Evolutionary conservation across 2,329 filamentous ascomycete species (phyloP).

Genomic region (Ophiostoma pallidulum): DNA sequence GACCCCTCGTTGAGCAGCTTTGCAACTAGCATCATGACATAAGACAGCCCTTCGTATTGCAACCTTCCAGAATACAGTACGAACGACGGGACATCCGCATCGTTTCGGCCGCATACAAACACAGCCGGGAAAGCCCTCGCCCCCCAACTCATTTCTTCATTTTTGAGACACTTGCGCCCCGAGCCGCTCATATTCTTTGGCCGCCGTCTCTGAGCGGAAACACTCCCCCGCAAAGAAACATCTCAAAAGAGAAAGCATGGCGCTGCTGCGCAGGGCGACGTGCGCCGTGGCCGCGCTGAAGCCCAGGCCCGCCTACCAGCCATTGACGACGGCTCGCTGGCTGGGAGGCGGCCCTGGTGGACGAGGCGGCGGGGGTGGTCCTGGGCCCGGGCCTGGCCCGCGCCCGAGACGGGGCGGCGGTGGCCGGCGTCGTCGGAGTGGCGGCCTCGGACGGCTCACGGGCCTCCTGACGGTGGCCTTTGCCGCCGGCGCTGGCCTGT

Average conservation of each 20-base stretch:
- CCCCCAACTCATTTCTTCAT: too few relatives aligned
- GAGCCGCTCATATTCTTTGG: too few relatives aligned
- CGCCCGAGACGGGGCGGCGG: background rate
- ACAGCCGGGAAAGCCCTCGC: too few relatives aligned
- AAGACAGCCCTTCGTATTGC: too few relatives aligned
- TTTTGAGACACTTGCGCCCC: too few relatives aligned
- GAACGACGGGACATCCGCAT: too few relatives aligned
- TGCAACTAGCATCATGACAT: too few relatives aligned
- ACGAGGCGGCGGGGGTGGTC: background rate
- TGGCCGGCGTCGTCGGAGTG: background rate
- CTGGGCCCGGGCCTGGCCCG: background rate
- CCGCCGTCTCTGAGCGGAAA: too few relatives aligned
- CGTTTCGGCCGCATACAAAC: too few relatives aligned
- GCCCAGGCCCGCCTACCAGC: background rate
- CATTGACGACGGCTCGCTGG: conserved; percentile 7
- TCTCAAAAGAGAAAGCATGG: too few relatives aligned
- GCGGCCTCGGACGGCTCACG: background rate
- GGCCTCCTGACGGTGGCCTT: conserved; percentile 13
- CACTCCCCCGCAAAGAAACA: background rate
- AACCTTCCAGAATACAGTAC: too few relatives aligned
- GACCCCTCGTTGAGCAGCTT: too few relatives aligned
- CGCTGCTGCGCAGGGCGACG: conserved; percentile 9
- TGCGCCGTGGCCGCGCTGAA: background rate
- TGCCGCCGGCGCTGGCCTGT: conserved; percentile 16
- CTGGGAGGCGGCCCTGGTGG: conserved; percentile 1